Conservation (phyloP, 805 yeast genomes). For the Ogataea allantospora region DNA sequence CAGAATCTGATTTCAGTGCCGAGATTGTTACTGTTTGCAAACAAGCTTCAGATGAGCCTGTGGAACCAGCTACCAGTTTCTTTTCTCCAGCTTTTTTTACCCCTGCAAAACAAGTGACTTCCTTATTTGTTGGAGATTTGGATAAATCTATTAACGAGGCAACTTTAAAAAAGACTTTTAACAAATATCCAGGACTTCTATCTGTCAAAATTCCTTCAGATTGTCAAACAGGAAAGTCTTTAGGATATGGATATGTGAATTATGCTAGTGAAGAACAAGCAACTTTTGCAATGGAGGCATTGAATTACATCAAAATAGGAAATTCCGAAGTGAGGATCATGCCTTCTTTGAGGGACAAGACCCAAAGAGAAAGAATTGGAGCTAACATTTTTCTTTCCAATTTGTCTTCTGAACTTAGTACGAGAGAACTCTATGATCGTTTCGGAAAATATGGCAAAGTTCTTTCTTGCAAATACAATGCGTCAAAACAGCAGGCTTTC, state of each 20-base stretch:
- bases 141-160: slow-evolving; percentile 49
- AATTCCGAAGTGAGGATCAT: slow-evolving; percentile 51
- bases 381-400: slow-evolving; percentile 51
- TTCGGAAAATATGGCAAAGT: slow-evolving; percentile 30
- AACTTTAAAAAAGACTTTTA: slow-evolving; percentile 43
- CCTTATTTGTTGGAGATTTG: slow-evolving; percentile 66
- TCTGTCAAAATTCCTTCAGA: slow-evolving; percentile 63
- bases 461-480: slow-evolving; percentile 32
- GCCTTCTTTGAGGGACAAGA: slow-evolving; percentile 50
- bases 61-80: not conserved
- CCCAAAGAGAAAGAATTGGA: slow-evolving; percentile 41
- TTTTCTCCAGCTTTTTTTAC: slow-evolving; percentile 2
- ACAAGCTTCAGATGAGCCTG: slow-evolving; percentile 1
- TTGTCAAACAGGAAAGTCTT: slow-evolving; percentile 49
- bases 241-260: slow-evolving; percentile 75
- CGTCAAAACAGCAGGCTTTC: slow-evolving; percentile 33
- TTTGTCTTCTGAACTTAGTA: slow-evolving; percentile 37
- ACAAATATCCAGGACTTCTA: slow-evolving; percentile 42
- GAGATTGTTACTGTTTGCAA: slow-evolving; percentile 20
- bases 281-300: slow-evolving; percentile 50
- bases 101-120: slow-evolving; percentile 17
- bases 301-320: slow-evolving; percentile 46
- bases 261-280: slow-evolving; percentile 53
- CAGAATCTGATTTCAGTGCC: slow-evolving; percentile 21
- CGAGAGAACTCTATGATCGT: slow-evolving; percentile 30